Conservation (phyloP, 139 green algal species). For the Chlamydomonas asymmetrica region DNA sequence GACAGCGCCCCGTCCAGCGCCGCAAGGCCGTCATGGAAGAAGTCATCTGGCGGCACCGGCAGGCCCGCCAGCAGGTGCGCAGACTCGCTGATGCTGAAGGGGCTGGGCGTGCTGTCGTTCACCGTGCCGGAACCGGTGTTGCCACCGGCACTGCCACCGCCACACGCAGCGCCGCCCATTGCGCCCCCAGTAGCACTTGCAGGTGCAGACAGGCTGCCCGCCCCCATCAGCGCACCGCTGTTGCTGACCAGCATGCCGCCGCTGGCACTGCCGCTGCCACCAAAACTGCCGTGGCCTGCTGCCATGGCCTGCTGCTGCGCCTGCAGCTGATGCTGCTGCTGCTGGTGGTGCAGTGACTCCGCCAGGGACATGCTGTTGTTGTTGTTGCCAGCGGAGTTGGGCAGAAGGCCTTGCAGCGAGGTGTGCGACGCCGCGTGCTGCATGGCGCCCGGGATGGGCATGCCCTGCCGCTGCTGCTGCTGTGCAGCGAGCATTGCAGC, state of each 20-base stretch:
- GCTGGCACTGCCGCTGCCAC: neutral
- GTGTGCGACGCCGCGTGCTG: neutral
- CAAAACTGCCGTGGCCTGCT: neutral
- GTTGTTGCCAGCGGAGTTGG: neutral
- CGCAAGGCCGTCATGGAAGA: no score
- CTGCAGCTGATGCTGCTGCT: constrained; percentile 20
- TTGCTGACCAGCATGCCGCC: neutral
- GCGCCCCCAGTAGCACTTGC: no score
- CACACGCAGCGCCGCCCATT: no score
- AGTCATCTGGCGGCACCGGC: constrained; percentile 11
- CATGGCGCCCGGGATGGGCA: neutral
- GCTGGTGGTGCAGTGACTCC: neutral
- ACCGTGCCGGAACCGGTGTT: neutral
- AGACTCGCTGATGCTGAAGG: neutral
- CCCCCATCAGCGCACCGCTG: neutral
- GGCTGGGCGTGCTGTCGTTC: neutral
- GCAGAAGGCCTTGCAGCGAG: neutral
- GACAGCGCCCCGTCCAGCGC: no score
- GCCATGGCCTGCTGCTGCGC: constrained; percentile 6
- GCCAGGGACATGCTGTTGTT: neutral
- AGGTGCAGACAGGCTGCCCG: neutral
- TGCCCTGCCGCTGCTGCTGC: neutral
- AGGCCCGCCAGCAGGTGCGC: neutral
- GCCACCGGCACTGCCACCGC: no score
- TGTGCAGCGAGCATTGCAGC: neutral